A percentile compares a stretch with the other conserved stretches of the same genome.
These are phyloP conservation scores for Petunia secreta DNA, from an alignment of 257 asterid genomes.

Conservation along the genomic window DNA sequence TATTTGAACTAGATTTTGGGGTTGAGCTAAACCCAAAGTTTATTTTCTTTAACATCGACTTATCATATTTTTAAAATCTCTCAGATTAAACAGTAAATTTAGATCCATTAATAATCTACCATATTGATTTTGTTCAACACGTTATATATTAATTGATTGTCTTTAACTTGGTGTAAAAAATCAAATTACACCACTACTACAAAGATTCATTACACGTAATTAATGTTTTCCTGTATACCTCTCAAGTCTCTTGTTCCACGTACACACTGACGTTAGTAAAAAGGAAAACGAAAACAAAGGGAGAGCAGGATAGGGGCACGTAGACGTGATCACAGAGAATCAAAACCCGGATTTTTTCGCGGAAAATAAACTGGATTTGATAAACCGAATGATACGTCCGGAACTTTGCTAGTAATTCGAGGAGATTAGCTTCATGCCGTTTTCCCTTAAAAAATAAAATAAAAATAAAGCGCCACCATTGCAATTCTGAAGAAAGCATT, in stretches of 20 bases:
- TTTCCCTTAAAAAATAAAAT: conserved; percentile 30
- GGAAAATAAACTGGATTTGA: conserved; percentile 38
- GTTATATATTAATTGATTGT: no score
- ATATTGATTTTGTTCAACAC: no score
- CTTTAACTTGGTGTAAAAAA: no score
- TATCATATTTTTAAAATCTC: no score
- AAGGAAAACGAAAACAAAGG: background rate
- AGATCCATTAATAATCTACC: no score
- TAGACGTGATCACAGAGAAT: conserved; percentile 24
- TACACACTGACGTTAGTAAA: background rate
- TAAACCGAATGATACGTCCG: conserved; percentile 42
- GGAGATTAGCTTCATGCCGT: conserved; percentile 24
- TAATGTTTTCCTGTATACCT: no score
- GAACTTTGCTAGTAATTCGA: conserved; percentile 30
- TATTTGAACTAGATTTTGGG: no score
- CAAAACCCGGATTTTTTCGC: conserved; percentile 40
- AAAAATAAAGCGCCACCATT: background rate
- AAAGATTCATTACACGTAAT: no score
- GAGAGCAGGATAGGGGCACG: conserved; percentile 6
- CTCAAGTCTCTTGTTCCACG: background rate
- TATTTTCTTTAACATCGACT: no score
- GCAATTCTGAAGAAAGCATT: conserved; percentile 12
- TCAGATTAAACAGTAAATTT: no score
- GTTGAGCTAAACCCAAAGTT: no score
- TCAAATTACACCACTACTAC: no score